A percentile compares a stretch with the other conserved stretches of the same genome.
Evolutionary conservation across 305 asterid species (phyloP).

Genomic region (Solanum hybrid): DNA sequence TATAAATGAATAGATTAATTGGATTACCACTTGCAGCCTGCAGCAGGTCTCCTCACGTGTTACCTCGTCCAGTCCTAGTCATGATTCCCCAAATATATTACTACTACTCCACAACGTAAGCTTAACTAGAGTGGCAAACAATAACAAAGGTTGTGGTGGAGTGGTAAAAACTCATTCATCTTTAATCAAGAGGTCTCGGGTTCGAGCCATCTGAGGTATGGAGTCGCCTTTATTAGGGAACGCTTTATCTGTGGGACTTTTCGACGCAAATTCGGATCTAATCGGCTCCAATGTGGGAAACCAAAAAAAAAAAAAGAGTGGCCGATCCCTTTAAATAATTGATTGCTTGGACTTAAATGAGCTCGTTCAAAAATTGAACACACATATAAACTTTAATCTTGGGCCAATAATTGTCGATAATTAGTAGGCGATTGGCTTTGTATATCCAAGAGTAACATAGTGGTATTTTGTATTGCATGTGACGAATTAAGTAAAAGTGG

Average conservation of each 20-base stretch:
- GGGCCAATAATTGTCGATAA: neutral
- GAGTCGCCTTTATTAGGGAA: too few species aligned
- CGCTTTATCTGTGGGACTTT: too few species aligned
- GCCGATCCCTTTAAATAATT: neutral
- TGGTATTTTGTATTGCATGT: neutral
- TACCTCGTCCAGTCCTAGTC: neutral
- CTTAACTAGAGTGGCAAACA: neutral
- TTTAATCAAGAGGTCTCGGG: too few species aligned
- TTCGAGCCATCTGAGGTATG: fast-evolving
- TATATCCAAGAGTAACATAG: neutral
- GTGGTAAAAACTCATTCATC: fast-evolving
- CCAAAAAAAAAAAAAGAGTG: too few species aligned
- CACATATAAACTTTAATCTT: neutral
- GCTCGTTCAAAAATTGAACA: neutral
- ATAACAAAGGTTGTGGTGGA: too few species aligned
- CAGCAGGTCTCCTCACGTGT: neutral
- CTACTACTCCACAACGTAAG: neutral
- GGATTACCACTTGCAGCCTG: neutral
- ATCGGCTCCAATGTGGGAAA: too few species aligned
- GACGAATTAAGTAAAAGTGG: neutral
- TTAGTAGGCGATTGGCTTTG: neutral
- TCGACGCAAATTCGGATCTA: too few species aligned
- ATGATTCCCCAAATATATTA: neutral
- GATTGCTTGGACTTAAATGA: neutral
- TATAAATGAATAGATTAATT: neutral